Conservation (phyloP, 164 flowering plant genomes). For the Kingdonia uniflora region DNA sequence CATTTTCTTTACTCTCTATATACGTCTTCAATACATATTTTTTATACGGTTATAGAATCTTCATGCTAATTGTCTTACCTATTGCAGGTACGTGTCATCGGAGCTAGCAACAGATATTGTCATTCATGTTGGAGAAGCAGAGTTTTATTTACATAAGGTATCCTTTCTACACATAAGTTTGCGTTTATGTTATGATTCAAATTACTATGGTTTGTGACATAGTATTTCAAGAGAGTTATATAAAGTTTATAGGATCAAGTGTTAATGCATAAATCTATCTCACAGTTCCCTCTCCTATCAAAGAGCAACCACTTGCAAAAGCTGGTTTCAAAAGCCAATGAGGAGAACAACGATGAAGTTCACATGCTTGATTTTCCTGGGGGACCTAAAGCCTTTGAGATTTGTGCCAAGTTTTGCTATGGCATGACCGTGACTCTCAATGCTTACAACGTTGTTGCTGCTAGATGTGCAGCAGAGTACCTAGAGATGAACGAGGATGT, state of each 20-base stretch:
- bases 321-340: slow-evolving; percentile 40
- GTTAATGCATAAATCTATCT: slow-evolving; percentile 5
- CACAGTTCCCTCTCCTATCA: slow-evolving; percentile 82
- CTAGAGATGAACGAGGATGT: slow-evolving; percentile 63
- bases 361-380: slow-evolving; percentile 61
- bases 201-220: no score
- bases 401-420: slow-evolving; percentile 89
- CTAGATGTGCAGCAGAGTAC: slow-evolving; percentile 53
- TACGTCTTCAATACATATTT: not conserved
- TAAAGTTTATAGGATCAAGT: not conserved
- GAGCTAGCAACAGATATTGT: slow-evolving; percentile 60
- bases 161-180: not conserved
- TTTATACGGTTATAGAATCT: not conserved
- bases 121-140: slow-evolving; percentile 50
- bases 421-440: slow-evolving; percentile 85
- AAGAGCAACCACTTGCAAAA: slow-evolving; percentile 68
- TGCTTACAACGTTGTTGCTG: slow-evolving; percentile 83
- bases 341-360: slow-evolving; percentile 48
- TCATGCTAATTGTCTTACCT: not conserved
- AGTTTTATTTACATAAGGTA: slow-evolving; percentile 77
- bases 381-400: slow-evolving; percentile 78
- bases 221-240: no score
- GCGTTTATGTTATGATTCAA: not conserved
- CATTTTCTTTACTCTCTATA: not conserved
- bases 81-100: slow-evolving; percentile 57